Evolutionary conservation across 495 filamentous ascomycete genomes (phyloP), one percentile per base, ranked within the genome.

Genomic region (Neurospora africana): DNA sequence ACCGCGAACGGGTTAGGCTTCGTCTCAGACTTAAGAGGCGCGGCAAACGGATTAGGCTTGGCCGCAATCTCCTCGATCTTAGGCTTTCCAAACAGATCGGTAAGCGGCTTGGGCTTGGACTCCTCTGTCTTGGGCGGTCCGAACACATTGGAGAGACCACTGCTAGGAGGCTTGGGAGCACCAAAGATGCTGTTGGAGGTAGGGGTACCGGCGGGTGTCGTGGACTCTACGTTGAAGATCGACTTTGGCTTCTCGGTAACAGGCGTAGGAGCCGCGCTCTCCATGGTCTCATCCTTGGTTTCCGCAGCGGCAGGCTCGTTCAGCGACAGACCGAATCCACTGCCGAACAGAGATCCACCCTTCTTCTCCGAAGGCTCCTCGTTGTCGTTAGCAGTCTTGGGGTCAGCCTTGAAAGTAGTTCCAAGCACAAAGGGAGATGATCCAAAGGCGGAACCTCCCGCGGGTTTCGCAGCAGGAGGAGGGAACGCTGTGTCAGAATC

Each of bases 361-460:
- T 77, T 72, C 17, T 81, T 82, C 15, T 79, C 74, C 23, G 86
- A 80, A 43, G 87, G 86, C 11, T 88, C 84, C 23, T 80, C 80
- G 74, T 91, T 89, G 73, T 91, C 89, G 68, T 86, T 87, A 33
- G 87, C 87, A 69, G 85, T 82, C 23, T 75, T 68, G 10, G 86
- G 86, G 77, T 97, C 94, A 37, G 85, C 85, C 79, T 95, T 93
- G 81, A 98, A 98, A 17, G 89, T 91, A 58, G 91, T 92, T 3
- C 87, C 90, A 27, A 98, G 84, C 33, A 89, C 88, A 78, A 98
- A 97, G 0, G 86, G 84, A 69, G 83, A 81, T 40, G 84, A 78
- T 19, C 89, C 88, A 78, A 93, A 90, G 47, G 82, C 78, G 38
- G 83, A 83, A 72, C 86, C 47, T 58, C 21, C 81, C 19, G 71